A percentile compares a stretch with the other conserved stretches of the same genome.
phyloP scores from a whole-genome alignment of 768 basidiomycete species.

The Hericium coralloides region DNA sequence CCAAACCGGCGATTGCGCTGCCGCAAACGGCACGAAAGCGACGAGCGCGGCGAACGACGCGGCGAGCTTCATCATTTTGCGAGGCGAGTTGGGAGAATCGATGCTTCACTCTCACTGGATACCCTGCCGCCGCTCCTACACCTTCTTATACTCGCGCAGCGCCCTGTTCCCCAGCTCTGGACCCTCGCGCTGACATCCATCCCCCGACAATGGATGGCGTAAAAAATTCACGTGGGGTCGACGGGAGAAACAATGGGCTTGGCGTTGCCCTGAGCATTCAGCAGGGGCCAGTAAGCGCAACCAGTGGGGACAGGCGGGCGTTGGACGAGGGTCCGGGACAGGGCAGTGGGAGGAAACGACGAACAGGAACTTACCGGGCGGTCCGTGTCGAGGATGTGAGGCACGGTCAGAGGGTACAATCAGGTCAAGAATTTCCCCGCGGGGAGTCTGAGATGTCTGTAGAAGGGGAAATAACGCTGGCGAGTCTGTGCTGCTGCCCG shows the following conservation, averaged over 20 bases:
- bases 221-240: neutral
- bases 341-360: too few relatives aligned
- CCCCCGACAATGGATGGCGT: neutral
- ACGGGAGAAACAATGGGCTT: neutral
- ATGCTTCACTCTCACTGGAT: neutral
- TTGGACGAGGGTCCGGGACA: too few relatives aligned
- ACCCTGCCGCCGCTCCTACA: neutral
- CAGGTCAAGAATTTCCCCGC: neutral
- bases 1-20: slow-evolving; percentile 13
- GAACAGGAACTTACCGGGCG: neutral
- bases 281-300: neutral
- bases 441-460: neutral
- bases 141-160: neutral
- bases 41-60: slow-evolving; percentile 4
- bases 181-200: neutral
- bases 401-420: neutral
- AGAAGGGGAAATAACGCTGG: neutral
- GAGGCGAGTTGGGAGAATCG: neutral
- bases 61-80: neutral
- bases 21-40: slow-evolving; percentile 5
- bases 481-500: neutral
- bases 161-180: neutral
- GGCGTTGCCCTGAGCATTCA: neutral
- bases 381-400: neutral
- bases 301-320: neutral